phyloP scores from a whole-genome alignment of 257 asterid genomes.

The Capsicum rhomboideum region DNA sequence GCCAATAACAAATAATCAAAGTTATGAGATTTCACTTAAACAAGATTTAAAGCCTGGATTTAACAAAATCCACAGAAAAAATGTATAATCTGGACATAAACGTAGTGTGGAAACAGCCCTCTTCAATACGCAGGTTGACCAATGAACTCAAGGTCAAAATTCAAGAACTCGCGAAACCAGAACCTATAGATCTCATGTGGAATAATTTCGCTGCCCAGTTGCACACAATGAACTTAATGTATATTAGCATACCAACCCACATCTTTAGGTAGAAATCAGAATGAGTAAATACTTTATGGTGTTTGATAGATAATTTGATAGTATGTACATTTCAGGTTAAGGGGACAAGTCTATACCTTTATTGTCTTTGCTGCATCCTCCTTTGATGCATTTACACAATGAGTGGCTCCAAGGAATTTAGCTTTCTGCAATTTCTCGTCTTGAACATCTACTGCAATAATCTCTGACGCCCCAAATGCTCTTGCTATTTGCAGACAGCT shows the following conservation, averaged over 20 bases:
- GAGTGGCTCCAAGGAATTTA: slow-evolving; percentile 77
- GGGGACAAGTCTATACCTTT: slow-evolving; percentile 29
- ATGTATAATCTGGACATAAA: background rate
- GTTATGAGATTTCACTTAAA: background rate
- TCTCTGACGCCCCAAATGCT: slow-evolving; percentile 97
- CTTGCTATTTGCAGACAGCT: slow-evolving; percentile 97
- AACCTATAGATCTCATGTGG: background rate
- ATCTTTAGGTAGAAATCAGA: background rate
- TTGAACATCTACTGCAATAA: slow-evolving; percentile 91
- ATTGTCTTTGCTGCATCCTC: slow-evolving; percentile 75
- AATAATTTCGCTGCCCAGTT: background rate
- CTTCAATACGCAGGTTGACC: background rate
- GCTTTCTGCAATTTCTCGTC: slow-evolving; percentile 93
- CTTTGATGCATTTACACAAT: slow-evolving; percentile 57
- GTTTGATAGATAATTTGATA: background rate
- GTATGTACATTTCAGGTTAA: background rate
- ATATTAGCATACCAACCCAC: background rate
- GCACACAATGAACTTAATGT: background rate
- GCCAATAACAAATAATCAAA: background rate
- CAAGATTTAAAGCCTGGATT: background rate
- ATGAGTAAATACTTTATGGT: background rate
- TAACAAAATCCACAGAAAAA: background rate
- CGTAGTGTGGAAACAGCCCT: background rate
- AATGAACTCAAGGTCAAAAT: background rate
- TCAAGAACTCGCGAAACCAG: background rate